Evolutionary conservation across 768 basidiomycete species (phyloP), one percentile per base, ranked within the genome.

Genomic region (Termitomyces heimii): DNA sequence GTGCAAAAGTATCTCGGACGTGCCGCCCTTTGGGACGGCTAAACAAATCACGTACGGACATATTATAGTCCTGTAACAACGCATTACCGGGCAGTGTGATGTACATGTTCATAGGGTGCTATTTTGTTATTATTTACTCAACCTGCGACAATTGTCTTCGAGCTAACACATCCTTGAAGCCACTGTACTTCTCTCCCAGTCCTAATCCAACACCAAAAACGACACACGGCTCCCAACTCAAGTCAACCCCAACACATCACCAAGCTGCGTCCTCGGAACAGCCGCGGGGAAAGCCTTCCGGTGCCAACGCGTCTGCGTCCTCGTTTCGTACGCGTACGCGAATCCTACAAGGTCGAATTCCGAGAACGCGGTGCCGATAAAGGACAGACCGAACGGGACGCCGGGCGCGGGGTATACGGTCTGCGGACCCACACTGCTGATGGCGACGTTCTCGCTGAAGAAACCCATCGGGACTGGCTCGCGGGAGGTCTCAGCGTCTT

Each of bases 261-360:
- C n/a, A 10, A 51, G 8, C 24, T 51, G 50, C 7, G 35, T 51
- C 18, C 3, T 37, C 8, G 50, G 50, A 28, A 51, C 22, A 8
- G 50, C 50, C 6, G 35, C 35, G n/a, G 18, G 24, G 16, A 39
- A 51, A 37, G 50, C 50, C 24, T 6, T 51, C 10, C 35, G 24
- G 10, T n/a, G 24, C 5, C 10, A 16, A 4, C 50, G 50, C 2
- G 77, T 79, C 55, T 79, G 72, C 3, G 86, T 86, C 54, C 72
- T 77, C 65, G 86, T 83, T 68, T 88, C 86, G 58, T 82, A 86
- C 1, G 85, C 84, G 66, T 77, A 86, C 1, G 76, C 86, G 58
- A 82, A 77, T 0, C 79, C 73, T 53, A 88, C 75, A 37, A 86
- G 72, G 20, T 76, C 68, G 61, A 77, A 80, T 53, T 86, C 86